Conservation (phyloP, 306 rosid species). For the Medicago truncatula region MtrunA17r5.0-ANR NC_053048.1:36027001-36027500, state of each 20-base stretch:
- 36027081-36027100: slow-evolving; percentile 97
- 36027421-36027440: slow-evolving; percentile 83
- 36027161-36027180: slow-evolving; percentile 84
- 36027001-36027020: slow-evolving; percentile 68
- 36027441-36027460: slow-evolving; percentile 72
- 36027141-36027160: slow-evolving; percentile 73
- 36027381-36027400: slow-evolving; percentile 77
- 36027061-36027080: slow-evolving; percentile 91
- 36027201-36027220: slow-evolving; percentile 57
- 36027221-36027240: slow-evolving; percentile 78
- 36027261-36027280: slow-evolving; percentile 74
- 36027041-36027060: slow-evolving; percentile 75
- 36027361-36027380: slow-evolving; percentile 92
- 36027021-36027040: slow-evolving; percentile 60
- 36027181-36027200: slow-evolving; percentile 72
- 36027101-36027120: slow-evolving; percentile 99
- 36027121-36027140: slow-evolving; percentile 85
- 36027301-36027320: slow-evolving; percentile 80
- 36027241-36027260: slow-evolving; percentile 67
- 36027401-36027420: slow-evolving; percentile 72
- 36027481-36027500: slow-evolving; percentile 67
- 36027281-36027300: slow-evolving; percentile 80
- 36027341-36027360: slow-evolving; percentile 88
- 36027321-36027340: slow-evolving; percentile 83
- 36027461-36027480: slow-evolving; percentile 87